phyloP scores from a whole-genome alignment of 306 rosid genomes.

The Cucurbita argyrosperma region DNA sequence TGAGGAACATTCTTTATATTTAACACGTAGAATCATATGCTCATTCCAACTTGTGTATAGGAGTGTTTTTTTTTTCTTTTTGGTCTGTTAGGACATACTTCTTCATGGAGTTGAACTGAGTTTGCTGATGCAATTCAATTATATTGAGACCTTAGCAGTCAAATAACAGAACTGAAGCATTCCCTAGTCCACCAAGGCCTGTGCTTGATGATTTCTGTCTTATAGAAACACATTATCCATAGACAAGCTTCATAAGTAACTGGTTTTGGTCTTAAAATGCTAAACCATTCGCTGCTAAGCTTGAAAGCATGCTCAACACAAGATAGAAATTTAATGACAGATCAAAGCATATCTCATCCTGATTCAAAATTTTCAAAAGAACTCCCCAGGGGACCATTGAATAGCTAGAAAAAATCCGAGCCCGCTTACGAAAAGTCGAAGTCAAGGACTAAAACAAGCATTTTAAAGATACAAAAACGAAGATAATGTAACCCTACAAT shows the following conservation, averaged over 20 bases:
- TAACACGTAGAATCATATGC: slow-evolving; percentile 13
- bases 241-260: no score
- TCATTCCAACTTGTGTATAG: neutral
- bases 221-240: neutral
- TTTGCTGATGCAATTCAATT: neutral
- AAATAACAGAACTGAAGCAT: neutral
- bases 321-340: no score
- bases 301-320: no score
- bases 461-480: no score
- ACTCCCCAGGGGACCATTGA: no score
- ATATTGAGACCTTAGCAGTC: neutral
- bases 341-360: no score
- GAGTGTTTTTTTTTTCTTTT: neutral
- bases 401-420: no score
- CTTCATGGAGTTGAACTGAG: neutral
- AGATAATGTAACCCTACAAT: neutral
- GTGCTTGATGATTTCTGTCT: neutral
- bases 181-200: neutral
- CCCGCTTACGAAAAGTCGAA: no score
- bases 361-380: no score
- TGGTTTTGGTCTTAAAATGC: no score
- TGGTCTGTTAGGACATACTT: neutral
- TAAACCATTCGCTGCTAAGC: no score
- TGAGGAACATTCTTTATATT: slow-evolving; percentile 8
- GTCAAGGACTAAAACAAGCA: no score